phyloP scores from a whole-genome alignment of 2,329 filamentous ascomycete genomes.

The Curvularia sp. region DNA sequence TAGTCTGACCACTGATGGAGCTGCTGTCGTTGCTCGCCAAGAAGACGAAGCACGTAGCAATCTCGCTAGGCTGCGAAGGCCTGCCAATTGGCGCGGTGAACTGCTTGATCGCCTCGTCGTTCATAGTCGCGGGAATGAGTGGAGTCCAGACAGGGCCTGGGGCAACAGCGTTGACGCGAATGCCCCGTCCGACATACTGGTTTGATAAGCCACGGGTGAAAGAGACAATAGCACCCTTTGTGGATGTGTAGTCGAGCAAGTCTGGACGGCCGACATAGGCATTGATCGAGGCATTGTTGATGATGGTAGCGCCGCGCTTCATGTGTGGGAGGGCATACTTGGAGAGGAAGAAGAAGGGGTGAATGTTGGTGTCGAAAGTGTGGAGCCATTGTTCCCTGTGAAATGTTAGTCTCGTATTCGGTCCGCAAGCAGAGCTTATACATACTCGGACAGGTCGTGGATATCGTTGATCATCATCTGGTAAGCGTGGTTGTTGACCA shows the following conservation, averaged over 20 bases:
- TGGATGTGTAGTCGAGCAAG: constrained; percentile 81
- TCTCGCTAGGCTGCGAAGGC: constrained; percentile 80
- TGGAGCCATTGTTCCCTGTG: constrained; percentile 75
- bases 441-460: constrained; percentile 71
- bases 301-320: constrained; percentile 75
- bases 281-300: constrained; percentile 87
- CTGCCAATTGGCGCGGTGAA: constrained; percentile 79
- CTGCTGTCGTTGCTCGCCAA: constrained; percentile 77
- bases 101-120: constrained; percentile 69
- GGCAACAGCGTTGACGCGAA: constrained; percentile 78
- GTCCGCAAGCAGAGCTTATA: constrained; percentile 11
- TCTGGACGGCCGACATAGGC: constrained; percentile 82
- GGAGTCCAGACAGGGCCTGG: constrained; percentile 68
- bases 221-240: constrained; percentile 78
- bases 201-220: constrained; percentile 82
- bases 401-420: constrained; percentile 19
- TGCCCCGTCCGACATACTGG: constrained; percentile 74
- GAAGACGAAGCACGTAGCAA: constrained; percentile 83
- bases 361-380: constrained; percentile 85
- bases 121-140: constrained; percentile 54
- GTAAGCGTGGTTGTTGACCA: constrained; percentile 76
- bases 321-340: constrained; percentile 81
- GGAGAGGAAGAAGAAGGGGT: constrained; percentile 79
- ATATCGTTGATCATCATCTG: constrained; percentile 79
- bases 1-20: constrained; percentile 75